These are phyloP conservation scores for Pochonia chlamydosporia DNA, from an alignment of 2,329 filamentous ascomycete species.

Conservation along the genomic window DNA sequence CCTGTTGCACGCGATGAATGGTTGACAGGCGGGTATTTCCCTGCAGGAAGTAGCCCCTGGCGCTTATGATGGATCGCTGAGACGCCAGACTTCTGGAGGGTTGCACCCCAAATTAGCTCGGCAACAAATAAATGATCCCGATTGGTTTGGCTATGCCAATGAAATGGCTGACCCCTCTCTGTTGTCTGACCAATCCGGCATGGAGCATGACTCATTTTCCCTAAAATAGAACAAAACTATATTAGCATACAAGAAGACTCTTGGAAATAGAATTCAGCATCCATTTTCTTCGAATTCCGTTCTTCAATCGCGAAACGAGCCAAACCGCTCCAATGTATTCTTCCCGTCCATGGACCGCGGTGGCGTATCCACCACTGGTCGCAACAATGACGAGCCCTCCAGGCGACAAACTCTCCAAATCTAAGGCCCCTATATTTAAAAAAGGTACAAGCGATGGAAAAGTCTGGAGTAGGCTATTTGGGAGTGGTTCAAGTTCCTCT, in stretches of 20 bases:
- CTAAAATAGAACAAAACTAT: background rate
- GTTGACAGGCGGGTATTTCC: no score
- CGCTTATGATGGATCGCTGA: no score
- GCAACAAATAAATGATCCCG: no score
- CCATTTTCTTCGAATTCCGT: background rate
- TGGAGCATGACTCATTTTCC: no score
- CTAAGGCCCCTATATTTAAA: background rate
- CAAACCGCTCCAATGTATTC: background rate
- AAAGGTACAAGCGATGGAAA: background rate
- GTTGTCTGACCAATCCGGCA: no score
- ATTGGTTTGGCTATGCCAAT: no score
- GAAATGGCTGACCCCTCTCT: no score
- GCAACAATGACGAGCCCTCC: background rate
- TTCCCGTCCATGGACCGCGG: background rate
- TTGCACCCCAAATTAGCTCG: no score
- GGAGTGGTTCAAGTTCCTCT: background rate
- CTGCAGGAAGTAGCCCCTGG: no score
- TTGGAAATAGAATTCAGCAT: background rate
- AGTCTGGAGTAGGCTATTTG: background rate
- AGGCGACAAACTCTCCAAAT: background rate
- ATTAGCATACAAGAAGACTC: slow-evolving; percentile 31
- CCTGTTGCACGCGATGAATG: no score
- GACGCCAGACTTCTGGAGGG: no score
- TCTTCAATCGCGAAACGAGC: background rate
- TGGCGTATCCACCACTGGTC: background rate